A percentile compares a stretch with the other conserved stretches of the same genome.
Conservation (phyloP, 495 filamentous ascomycete genomes). For the Penicillium cinerascens region DNA sequence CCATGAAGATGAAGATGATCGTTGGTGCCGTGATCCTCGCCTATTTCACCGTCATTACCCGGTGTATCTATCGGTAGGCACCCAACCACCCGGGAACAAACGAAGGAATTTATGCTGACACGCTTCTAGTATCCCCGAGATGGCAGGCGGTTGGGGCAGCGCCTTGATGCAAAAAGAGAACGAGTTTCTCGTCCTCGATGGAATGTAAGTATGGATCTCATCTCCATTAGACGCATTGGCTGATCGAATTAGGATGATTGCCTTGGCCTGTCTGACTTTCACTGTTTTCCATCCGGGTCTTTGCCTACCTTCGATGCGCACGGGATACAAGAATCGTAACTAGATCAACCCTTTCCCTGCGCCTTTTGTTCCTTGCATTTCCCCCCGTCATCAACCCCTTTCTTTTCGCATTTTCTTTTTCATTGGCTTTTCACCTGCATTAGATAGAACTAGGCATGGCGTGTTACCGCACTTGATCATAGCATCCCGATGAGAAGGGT, state of each 20-base stretch:
- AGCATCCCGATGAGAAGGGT: not conserved
- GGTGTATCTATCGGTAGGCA: constrained; percentile 64
- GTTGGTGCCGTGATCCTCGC: constrained; percentile 49
- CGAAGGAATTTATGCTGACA: not conserved
- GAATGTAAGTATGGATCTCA: constrained; percentile 39
- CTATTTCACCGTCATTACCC: constrained; percentile 57
- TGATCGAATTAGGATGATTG: constrained; percentile 42
- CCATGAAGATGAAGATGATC: constrained; percentile 49
- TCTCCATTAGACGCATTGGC: not conserved
- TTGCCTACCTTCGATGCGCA: constrained; percentile 44
- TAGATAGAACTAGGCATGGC: constrained; percentile 1
- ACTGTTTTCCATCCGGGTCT: constrained; percentile 50
- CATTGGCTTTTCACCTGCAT: not conserved
- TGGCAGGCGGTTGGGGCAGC: constrained; percentile 67
- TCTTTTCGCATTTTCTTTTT: not conserved
- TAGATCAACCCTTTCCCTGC: constrained; percentile 1
- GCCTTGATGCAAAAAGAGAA: constrained; percentile 63
- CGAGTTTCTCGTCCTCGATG: constrained; percentile 61
- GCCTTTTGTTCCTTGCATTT: not conserved
- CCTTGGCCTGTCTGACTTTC: constrained; percentile 40
- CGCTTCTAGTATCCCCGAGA: constrained; percentile 52
- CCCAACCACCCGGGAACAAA: not conserved
- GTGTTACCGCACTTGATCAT: not conserved
- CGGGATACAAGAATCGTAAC: constrained; percentile 22
- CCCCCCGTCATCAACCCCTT: not conserved